Evolutionary conservation across 1,284 basidiomycete genomes (phyloP).

Genomic region (Moesziomyces aphidis): DNA sequence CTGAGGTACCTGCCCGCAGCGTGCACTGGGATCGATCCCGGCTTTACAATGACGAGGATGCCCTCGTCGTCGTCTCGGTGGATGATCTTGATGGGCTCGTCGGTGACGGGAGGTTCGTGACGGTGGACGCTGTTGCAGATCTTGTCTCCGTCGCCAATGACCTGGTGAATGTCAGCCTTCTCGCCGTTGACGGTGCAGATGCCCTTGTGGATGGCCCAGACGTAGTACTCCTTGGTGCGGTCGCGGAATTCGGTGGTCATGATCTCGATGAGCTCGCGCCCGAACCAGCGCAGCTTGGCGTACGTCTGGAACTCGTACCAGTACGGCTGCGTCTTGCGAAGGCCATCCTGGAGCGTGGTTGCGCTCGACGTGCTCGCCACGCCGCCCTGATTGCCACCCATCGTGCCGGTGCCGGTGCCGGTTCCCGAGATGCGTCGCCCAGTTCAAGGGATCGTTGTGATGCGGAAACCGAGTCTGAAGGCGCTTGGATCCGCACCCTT

Average conservation of each 20-base stretch:
- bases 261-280: conserved; percentile 76
- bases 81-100: conserved; percentile 84
- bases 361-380: conserved; percentile 11
- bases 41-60: conserved; percentile 82
- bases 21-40: conserved; percentile 66
- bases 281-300: conserved; percentile 90
- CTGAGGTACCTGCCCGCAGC: conserved; percentile 60
- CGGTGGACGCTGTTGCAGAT: conserved; percentile 91
- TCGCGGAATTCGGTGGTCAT: conserved; percentile 69
- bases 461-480: neutral
- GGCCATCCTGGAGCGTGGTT: conserved; percentile 21
- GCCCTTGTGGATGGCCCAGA: conserved; percentile 82
- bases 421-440: neutral
- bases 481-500: neutral
- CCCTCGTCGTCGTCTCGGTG: conserved; percentile 80
- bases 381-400: conserved; percentile 18
- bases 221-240: conserved; percentile 69
- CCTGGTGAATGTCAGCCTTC: conserved; percentile 80
- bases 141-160: conserved; percentile 87
- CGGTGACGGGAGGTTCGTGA: conserved; percentile 94
- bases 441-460: neutral
- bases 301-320: conserved; percentile 74
- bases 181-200: conserved; percentile 93
- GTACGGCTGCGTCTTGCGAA: conserved; percentile 45
- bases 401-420: conserved; percentile 1